phyloP scores from a whole-genome alignment of 352 stramenopile species.

The Globisporangium orthogonon region DNA sequence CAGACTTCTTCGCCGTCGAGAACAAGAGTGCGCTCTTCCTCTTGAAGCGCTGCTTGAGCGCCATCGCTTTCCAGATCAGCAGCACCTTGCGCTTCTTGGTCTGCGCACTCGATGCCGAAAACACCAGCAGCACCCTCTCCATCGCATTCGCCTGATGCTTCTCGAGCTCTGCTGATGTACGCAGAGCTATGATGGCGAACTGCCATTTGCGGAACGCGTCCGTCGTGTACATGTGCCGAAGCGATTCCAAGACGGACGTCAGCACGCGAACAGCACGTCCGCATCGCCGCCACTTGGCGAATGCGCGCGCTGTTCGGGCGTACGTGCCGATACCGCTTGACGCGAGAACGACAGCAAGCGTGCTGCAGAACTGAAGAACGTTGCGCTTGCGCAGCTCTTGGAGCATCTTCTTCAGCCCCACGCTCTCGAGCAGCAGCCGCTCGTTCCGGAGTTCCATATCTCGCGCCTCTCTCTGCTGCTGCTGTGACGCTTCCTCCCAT shows the following conservation, averaged over 20 bases:
- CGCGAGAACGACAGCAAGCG: conserved; percentile 4
- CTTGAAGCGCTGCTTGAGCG: background rate
- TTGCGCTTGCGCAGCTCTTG: conserved; percentile 8
- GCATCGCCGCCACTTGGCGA: conserved; percentile 1
- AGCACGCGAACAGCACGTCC: background rate
- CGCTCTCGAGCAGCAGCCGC: conserved; percentile 16
- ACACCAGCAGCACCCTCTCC: conserved; percentile 3
- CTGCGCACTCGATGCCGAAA: background rate
- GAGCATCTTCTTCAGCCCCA: conserved; percentile 11
- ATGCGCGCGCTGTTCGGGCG: conserved; percentile 1
- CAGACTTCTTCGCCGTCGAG: background rate
- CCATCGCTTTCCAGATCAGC: conserved; percentile 6
- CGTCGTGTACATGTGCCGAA: background rate
- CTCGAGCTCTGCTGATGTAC: background rate
- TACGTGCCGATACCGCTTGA: background rate
- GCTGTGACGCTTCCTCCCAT: conserved; percentile 1
- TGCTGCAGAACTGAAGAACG: conserved; percentile 7
- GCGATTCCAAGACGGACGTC: background rate
- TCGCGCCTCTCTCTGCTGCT: conserved; percentile 11
- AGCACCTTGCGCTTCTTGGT: conserved; percentile 3
- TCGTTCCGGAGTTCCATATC: conserved; percentile 18
- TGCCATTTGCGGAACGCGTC: conserved; percentile 1
- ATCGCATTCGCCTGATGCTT: background rate
- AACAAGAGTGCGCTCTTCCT: background rate
- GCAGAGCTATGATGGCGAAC: background rate